Percentiles rank a stretch among this genome's conserved stretches.
Evolutionary conservation across 495 filamentous ascomycete genomes (phyloP).

Genomic region (Penicillium waksmanii): DNA sequence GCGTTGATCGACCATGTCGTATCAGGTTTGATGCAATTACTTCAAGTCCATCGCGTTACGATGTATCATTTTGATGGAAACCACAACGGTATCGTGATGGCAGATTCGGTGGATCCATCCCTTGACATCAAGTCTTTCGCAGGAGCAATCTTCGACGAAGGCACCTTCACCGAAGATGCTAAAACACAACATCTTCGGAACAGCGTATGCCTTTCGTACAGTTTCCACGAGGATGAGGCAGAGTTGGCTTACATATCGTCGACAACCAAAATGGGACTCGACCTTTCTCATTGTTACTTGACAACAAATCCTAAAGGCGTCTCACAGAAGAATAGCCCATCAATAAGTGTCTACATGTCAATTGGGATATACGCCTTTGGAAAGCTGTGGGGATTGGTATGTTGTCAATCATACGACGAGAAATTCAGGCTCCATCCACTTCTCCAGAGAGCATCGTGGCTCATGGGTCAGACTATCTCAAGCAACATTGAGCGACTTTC

Average conservation of each 20-base stretch:
- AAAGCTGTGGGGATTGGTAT: slow-evolving; percentile 84
- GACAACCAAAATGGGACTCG: slow-evolving; percentile 62
- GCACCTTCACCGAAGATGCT: slow-evolving; percentile 77
- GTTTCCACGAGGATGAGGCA: slow-evolving; percentile 39
- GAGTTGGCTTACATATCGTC: slow-evolving; percentile 77
- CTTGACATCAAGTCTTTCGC: slow-evolving; percentile 76
- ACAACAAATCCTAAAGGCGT: slow-evolving; percentile 75
- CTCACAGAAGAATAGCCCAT: slow-evolving; percentile 76
- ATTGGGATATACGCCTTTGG: slow-evolving; percentile 85
- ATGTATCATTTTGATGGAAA: slow-evolving; percentile 82
- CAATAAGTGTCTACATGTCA: slow-evolving; percentile 84
- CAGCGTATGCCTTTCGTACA: slow-evolving; percentile 32
- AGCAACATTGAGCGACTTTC: slow-evolving; percentile 85
- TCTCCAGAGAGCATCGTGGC: slow-evolving; percentile 80
- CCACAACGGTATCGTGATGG: slow-evolving; percentile 80
- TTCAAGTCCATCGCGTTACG: slow-evolving; percentile 84
- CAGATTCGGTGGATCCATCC: slow-evolving; percentile 74
- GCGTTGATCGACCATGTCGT: slow-evolving; percentile 18
- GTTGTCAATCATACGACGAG: slow-evolving; percentile 79
- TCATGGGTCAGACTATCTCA: slow-evolving; percentile 78
- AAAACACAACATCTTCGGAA: slow-evolving; percentile 71
- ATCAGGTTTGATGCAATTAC: slow-evolving; percentile 67
- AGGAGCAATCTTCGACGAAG: slow-evolving; percentile 79
- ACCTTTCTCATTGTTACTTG: slow-evolving; percentile 80
- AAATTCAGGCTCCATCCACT: slow-evolving; percentile 82